These are phyloP conservation scores for Chlorencoelia australis DNA, from an alignment of 2,329 filamentous ascomycete genomes.

Conservation along the genomic window DNA sequence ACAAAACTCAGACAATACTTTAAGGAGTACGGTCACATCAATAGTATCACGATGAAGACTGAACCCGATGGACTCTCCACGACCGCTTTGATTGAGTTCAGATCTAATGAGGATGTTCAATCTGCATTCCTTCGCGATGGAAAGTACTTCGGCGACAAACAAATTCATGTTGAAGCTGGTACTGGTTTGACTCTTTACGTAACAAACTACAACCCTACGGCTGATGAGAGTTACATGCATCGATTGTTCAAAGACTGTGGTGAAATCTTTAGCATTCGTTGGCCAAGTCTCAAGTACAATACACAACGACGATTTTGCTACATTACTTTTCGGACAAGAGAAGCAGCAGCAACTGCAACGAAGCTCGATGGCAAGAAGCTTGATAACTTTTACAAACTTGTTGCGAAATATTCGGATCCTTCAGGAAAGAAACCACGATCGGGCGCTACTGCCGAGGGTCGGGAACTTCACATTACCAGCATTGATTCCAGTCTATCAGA, in stretches of 20 bases:
- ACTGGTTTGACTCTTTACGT: slow-evolving; percentile 77
- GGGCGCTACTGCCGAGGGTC: slow-evolving; percentile 74
- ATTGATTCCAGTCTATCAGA: slow-evolving; percentile 54
- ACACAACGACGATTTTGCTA: slow-evolving; percentile 91
- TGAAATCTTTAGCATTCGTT: slow-evolving; percentile 74
- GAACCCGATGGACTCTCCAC: slow-evolving; percentile 51
- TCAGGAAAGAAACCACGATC: slow-evolving; percentile 65
- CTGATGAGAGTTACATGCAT: slow-evolving; percentile 61
- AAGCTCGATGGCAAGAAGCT: slow-evolving; percentile 61
- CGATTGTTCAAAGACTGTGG: slow-evolving; percentile 65
- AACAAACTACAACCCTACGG: slow-evolving; percentile 75
- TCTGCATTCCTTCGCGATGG: slow-evolving; percentile 73
- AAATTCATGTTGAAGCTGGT: slow-evolving; percentile 65
- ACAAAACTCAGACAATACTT: slow-evolving; percentile 81
- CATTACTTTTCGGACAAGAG: slow-evolving; percentile 67
- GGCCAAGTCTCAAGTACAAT: slow-evolving; percentile 85
- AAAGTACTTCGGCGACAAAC: slow-evolving; percentile 64
- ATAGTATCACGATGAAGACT: slow-evolving; percentile 59
- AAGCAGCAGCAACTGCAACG: slow-evolving; percentile 61
- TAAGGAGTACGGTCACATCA: slow-evolving; percentile 77
- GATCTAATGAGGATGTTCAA: slow-evolving; percentile 66
- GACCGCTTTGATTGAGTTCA: slow-evolving; percentile 78
- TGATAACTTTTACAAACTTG: slow-evolving; percentile 57
- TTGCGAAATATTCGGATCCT: slow-evolving; percentile 79
- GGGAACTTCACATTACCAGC: slow-evolving; percentile 72